phyloP scores from a whole-genome alignment of 2,329 filamentous ascomycete species.

The Niveomyces coronatus region DNA sequence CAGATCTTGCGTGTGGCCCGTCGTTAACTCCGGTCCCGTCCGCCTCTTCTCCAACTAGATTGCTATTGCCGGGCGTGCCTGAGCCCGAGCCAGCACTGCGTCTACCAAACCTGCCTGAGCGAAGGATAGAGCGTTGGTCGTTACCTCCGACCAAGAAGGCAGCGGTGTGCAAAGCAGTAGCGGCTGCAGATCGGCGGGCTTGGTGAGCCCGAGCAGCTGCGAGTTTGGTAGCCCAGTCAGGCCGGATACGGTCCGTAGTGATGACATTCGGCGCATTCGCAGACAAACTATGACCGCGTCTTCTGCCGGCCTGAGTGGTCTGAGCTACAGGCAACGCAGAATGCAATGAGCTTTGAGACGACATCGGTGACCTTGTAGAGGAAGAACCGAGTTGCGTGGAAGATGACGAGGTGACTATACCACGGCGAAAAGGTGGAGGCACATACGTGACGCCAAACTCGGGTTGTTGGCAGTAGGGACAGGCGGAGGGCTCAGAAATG shows the following conservation, averaged over 20 bases:
- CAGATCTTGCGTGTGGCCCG: conserved; percentile 13
- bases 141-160: conserved; percentile 76
- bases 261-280: conserved; percentile 78
- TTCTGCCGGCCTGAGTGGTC: conserved; percentile 27
- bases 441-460: conserved; percentile 97
- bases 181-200: conserved; percentile 77
- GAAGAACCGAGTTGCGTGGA: conserved; percentile 26
- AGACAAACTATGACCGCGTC: conserved; percentile 55
- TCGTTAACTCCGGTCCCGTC: conserved; percentile 18
- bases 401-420: conserved; percentile 55
- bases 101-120: conserved; percentile 45
- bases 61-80: conserved; percentile 17
- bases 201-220: conserved; percentile 76
- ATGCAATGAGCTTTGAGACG: conserved; percentile 71
- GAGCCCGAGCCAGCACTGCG: conserved; percentile 31
- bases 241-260: conserved; percentile 83
- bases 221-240: conserved; percentile 89
- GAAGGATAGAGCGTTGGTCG: conserved; percentile 36
- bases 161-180: conserved; percentile 87
- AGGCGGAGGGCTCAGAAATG: conserved; percentile 82
- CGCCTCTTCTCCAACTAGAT: conserved; percentile 9
- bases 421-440: conserved; percentile 77
- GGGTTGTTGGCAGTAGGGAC: conserved; percentile 88
- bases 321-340: conserved; percentile 40
- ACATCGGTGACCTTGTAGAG: conserved; percentile 56